Percentiles rank a stretch among this genome's conserved stretches.
Evolutionary conservation across 495 filamentous ascomycete species (phyloP).

Genomic region (Cercophora sp.): DNA sequence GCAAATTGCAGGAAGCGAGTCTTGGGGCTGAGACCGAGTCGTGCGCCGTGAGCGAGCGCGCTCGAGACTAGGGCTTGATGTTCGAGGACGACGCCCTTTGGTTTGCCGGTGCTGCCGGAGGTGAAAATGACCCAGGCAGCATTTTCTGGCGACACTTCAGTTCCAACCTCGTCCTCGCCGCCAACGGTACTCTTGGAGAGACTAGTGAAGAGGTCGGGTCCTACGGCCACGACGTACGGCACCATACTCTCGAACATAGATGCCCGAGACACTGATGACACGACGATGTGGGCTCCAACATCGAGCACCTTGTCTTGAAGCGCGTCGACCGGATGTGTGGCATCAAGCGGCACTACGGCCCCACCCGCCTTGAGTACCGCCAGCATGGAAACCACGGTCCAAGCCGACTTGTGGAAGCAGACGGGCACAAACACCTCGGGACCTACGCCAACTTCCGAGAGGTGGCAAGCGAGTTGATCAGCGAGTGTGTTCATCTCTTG

Average conservation of each 20-base stretch:
- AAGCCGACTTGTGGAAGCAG: conserved; percentile 54
- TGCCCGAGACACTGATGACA: conserved; percentile 12
- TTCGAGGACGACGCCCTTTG: conserved; percentile 46
- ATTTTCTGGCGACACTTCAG: conserved; percentile 10
- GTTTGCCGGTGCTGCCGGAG: conserved; percentile 21
- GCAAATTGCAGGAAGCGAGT: conserved; percentile 55
- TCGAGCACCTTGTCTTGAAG: conserved; percentile 29
- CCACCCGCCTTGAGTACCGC: conserved; percentile 58
- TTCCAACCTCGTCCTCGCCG: background rate
- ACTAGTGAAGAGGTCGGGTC: background rate
- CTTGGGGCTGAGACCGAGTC: conserved; percentile 33
- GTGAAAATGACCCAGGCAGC: conserved; percentile 48
- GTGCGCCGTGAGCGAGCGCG: conserved; percentile 29
- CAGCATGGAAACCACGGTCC: conserved; percentile 50
- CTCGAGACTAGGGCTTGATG: conserved; percentile 44
- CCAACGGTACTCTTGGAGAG: background rate
- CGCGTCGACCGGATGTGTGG: conserved; percentile 47
- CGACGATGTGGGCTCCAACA: conserved; percentile 34
- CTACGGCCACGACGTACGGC: conserved; percentile 14
- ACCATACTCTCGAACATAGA: conserved; percentile 20
- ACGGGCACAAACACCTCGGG: conserved; percentile 51
- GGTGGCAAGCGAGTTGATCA: conserved; percentile 35
- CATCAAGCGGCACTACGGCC: conserved; percentile 55
- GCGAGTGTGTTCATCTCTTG: conserved; percentile 37
- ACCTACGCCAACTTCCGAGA: conserved; percentile 44